Evolutionary conservation across 2,329 filamentous ascomycete species (phyloP).

Genomic region (Colletotrichum kahawae): DNA sequence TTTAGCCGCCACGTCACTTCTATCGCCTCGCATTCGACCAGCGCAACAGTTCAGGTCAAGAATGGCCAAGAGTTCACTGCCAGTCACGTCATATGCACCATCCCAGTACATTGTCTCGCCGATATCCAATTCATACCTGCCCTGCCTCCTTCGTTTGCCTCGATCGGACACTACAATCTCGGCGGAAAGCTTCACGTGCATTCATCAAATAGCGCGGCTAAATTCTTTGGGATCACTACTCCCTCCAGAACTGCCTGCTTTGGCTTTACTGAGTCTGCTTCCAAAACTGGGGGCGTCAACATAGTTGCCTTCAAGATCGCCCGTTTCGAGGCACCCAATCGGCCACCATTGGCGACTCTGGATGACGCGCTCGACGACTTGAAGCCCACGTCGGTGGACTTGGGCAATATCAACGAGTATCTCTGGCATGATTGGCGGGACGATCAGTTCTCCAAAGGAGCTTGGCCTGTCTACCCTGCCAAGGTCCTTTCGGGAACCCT

Average conservation of each 20-base stretch:
- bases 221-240: not conserved
- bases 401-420: not conserved
- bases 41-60: not conserved
- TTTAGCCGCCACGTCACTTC: not conserved
- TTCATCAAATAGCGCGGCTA: not conserved
- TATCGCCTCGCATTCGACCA: accelerated
- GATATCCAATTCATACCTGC: not conserved
- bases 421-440: not conserved
- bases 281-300: not conserved
- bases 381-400: not conserved
- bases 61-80: not conserved
- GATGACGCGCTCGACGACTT: not conserved
- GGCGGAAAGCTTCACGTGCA: not conserved
- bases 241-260: not conserved
- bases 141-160: not conserved
- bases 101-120: not conserved
- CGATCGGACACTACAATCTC: not conserved
- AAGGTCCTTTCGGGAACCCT: not conserved
- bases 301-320: not conserved
- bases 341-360: not conserved
- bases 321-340: not conserved
- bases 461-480: not conserved
- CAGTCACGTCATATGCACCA: not conserved
- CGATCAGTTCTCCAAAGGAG: not conserved
- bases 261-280: not conserved